phyloP scores from a whole-genome alignment of 345 rosid genomes.

The Aquilaria yunnanensis region DNA sequence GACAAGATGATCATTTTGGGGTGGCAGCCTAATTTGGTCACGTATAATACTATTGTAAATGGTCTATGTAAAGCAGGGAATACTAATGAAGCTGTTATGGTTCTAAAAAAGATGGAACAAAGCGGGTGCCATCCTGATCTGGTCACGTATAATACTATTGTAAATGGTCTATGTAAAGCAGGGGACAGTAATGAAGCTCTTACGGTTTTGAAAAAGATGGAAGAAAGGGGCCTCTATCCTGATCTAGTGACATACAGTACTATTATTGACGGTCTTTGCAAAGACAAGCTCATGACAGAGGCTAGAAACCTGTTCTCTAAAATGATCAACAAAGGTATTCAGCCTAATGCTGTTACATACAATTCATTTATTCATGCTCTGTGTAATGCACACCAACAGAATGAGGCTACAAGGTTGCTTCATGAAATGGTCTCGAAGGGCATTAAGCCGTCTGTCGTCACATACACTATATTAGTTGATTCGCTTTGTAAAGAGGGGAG shows the following conservation, averaged over 20 bases:
- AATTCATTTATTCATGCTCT: background rate
- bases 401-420: background rate
- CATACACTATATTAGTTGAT: slow-evolving; percentile 6
- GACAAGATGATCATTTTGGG: background rate
- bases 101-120: background rate
- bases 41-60: slow-evolving; percentile 1
- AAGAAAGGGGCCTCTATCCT: background rate
- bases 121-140: background rate
- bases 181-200: background rate
- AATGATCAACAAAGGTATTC: background rate
- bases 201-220: background rate
- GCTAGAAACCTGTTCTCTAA: background rate
- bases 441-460: slow-evolving; percentile 9
- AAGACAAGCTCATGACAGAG: background rate
- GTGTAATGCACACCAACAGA: background rate
- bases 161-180: background rate
- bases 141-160: background rate
- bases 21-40: background rate
- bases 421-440: slow-evolving; percentile 5
- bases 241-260: background rate
- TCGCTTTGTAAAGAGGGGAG: slow-evolving; percentile 11
- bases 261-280: background rate
- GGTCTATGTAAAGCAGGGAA: slow-evolving; percentile 9
- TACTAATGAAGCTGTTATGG: background rate
- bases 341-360: background rate